phyloP scores from a whole-genome alignment of 805 yeast genomes.

The Hanseniaspora clermontiae region DNA sequence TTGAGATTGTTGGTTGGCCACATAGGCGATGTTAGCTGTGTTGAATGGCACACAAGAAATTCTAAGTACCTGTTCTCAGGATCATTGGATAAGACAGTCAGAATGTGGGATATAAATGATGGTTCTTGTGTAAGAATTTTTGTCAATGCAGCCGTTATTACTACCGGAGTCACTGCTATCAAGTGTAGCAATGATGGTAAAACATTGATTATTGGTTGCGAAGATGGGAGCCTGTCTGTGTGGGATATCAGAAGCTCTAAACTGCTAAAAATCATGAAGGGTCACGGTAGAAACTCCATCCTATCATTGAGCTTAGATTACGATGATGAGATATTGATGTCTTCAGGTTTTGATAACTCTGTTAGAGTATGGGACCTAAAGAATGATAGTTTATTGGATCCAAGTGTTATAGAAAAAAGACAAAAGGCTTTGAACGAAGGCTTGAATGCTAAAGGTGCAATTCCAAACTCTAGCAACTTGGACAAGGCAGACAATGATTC shows the following conservation, averaged over 20 bases:
- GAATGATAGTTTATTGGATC: constrained; percentile 59
- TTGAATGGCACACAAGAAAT: constrained; percentile 80
- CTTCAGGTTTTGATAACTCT: constrained; percentile 85
- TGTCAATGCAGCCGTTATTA: constrained; percentile 56
- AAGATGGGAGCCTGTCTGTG: constrained; percentile 72
- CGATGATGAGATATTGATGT: constrained; percentile 80
- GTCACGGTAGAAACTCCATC: constrained; percentile 80
- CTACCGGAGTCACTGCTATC: constrained; percentile 53
- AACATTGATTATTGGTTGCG: constrained; percentile 91
- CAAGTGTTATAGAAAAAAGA: constrained; percentile 61
- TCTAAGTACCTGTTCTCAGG: constrained; percentile 92
- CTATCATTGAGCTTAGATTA: constrained; percentile 72
- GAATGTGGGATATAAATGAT: constrained; percentile 93
- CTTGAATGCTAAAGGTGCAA: constrained; percentile 15
- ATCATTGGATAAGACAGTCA: constrained; percentile 82
- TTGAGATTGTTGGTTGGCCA: constrained; percentile 95
- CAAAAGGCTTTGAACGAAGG: constrained; percentile 22
- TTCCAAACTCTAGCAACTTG: constrained; percentile 5
- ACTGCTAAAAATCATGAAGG: constrained; percentile 78
- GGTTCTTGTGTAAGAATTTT: constrained; percentile 87
- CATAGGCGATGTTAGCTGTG: constrained; percentile 88
- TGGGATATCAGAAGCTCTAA: constrained; percentile 95
- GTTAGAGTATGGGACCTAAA: constrained; percentile 95
- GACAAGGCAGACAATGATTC: background rate
- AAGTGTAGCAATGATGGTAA: constrained; percentile 95